These are phyloP conservation scores for Cucurbita maxima DNA, from an alignment of 306 rosid genomes.

Conservation along the genomic window DNA sequence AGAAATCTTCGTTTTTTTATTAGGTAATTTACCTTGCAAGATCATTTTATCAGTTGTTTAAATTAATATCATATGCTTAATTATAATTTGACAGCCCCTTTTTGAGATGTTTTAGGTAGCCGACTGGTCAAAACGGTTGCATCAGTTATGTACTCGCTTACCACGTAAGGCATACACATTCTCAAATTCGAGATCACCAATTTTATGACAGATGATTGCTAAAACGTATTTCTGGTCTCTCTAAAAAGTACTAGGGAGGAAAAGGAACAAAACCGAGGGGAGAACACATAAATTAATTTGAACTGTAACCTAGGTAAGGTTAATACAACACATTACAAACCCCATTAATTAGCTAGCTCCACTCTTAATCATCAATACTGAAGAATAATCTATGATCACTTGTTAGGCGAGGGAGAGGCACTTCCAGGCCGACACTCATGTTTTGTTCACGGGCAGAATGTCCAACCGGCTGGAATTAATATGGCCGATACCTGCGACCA, in stretches of 20 bases:
- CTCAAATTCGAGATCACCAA: neutral
- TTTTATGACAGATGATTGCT: neutral
- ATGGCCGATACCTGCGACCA: conserved; percentile 84
- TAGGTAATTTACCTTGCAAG: no score
- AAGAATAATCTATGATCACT: neutral
- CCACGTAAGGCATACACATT: neutral
- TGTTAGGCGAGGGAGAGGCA: neutral
- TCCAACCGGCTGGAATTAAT: conserved; percentile 17
- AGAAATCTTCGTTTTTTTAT: no score
- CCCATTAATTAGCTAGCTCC: conserved; percentile 2
- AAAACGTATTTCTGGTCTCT: neutral
- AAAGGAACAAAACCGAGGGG: neutral
- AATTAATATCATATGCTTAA: no score
- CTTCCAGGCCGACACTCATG: neutral
- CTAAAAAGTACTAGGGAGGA: neutral
- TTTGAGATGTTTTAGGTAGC: neutral
- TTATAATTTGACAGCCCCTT: no score
- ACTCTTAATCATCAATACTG: neutral
- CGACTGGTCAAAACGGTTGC: neutral
- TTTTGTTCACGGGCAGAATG: neutral
- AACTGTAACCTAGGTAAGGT: neutral
- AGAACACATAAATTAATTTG: neutral
- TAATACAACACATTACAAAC: neutral
- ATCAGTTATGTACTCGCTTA: neutral
- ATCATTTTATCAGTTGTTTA: no score